Percentiles rank a stretch among this genome's conserved stretches.
phyloP scores from a whole-genome alignment of 2,329 filamentous ascomycete species.

The Microdochium nivale region DNA sequence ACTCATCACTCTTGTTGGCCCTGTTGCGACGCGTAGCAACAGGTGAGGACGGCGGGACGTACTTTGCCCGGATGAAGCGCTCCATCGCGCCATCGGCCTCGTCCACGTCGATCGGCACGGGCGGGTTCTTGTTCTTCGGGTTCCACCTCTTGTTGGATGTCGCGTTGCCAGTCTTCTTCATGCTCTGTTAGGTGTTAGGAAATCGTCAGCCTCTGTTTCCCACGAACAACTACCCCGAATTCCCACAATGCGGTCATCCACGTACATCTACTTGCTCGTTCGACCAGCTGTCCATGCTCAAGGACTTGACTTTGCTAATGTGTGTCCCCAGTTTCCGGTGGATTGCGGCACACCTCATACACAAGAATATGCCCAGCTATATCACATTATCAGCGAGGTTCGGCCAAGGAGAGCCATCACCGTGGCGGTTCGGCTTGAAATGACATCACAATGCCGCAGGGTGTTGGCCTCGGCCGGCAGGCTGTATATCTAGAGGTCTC shows the following conservation, averaged over 20 bases:
- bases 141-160: slow-evolving; percentile 87
- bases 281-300: slow-evolving; percentile 98
- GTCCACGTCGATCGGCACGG: slow-evolving; percentile 83
- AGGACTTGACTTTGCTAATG: slow-evolving; percentile 95
- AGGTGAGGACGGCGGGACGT: slow-evolving; percentile 47
- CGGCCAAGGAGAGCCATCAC: not conserved
- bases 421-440: slow-evolving; percentile 4
- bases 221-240: not conserved
- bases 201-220: not conserved
- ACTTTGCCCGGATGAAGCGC: slow-evolving; percentile 89
- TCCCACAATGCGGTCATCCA: slow-evolving; percentile 6
- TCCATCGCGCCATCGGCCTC: slow-evolving; percentile 94
- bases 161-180: slow-evolving; percentile 85
- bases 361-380: slow-evolving; percentile 89
- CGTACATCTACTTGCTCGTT: slow-evolving; percentile 91
- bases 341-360: slow-evolving; percentile 92
- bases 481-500: no score
- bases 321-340: slow-evolving; percentile 97
- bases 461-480: no score
- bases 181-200: slow-evolving; percentile 52
- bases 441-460: no score
- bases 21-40: slow-evolving; percentile 28
- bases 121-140: slow-evolving; percentile 70
- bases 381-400: slow-evolving; percentile 9
- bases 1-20: slow-evolving; percentile 30